These are phyloP conservation scores for Lipomyces starkeyi DNA, from an alignment of 805 yeast genomes.

Conservation along the genomic window DNA sequence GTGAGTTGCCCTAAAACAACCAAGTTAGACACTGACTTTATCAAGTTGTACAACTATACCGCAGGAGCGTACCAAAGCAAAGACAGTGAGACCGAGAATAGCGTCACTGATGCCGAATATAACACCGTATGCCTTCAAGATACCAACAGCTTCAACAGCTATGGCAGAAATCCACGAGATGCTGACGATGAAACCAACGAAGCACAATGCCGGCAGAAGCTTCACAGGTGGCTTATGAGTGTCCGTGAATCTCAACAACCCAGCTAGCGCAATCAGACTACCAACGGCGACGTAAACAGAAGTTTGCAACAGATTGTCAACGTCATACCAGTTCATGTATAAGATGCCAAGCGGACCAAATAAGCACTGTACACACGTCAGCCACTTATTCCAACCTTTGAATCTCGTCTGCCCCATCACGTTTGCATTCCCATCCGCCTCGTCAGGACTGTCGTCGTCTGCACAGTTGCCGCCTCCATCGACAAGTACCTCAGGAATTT, in stretches of 20 bases:
- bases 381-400: conserved; percentile 38
- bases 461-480: conserved; percentile 9
- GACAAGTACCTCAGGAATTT: conserved; percentile 14
- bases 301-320: conserved; percentile 2
- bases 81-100: conserved; percentile 81
- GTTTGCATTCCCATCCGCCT: conserved; percentile 35
- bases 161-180: conserved; percentile 71
- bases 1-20: conserved; percentile 70
- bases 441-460: background rate
- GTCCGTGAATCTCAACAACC: conserved; percentile 24
- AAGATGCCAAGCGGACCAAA: conserved; percentile 45
- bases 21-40: background rate
- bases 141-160: conserved; percentile 71
- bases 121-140: conserved; percentile 65
- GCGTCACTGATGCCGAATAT: conserved; percentile 72
- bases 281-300: conserved; percentile 16
- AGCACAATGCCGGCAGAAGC: conserved; percentile 36
- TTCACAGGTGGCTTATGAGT: conserved; percentile 19
- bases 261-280: conserved; percentile 10
- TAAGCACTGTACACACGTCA: conserved; percentile 46
- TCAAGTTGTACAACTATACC: background rate
- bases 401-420: background rate
- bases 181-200: conserved; percentile 67
- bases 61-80: conserved; percentile 59
- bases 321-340: conserved; percentile 29